Evolutionary conservation across 2,329 filamentous ascomycete species (phyloP).

Genomic region (Alternaria consortialis): DNA sequence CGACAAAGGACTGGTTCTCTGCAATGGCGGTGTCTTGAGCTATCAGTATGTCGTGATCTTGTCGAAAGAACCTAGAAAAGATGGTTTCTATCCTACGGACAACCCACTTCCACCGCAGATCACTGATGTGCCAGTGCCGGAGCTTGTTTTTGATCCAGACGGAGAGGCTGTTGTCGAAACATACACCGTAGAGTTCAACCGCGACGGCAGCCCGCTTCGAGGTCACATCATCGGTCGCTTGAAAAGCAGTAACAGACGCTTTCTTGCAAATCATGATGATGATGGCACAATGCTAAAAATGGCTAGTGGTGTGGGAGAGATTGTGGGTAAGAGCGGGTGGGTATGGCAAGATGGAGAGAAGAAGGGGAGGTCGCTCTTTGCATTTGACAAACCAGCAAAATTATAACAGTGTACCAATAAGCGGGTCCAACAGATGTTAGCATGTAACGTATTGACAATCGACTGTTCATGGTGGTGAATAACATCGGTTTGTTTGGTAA

Average conservation of each 20-base stretch:
- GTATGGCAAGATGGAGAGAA: constrained; percentile 50
- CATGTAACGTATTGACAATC: not conserved
- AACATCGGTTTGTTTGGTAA: not conserved
- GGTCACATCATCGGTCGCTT: constrained; percentile 65
- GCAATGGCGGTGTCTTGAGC: constrained; percentile 71
- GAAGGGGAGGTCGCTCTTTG: constrained; percentile 42
- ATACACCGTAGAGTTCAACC: constrained; percentile 67
- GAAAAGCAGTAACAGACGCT: constrained; percentile 57
- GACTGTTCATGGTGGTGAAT: not conserved
- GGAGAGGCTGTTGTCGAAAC: constrained; percentile 67
- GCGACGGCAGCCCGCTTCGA: constrained; percentile 58
- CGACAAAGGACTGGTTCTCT: constrained; percentile 66
- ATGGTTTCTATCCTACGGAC: constrained; percentile 57
- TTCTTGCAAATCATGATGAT: constrained; percentile 67
- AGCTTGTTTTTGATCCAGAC: constrained; percentile 51
- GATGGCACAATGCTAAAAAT: constrained; percentile 58
- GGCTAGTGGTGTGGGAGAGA: constrained; percentile 55
- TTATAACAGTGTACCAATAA: constrained; percentile 11
- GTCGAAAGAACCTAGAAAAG: constrained; percentile 56
- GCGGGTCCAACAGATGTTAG: not conserved
- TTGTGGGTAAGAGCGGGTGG: constrained; percentile 59
- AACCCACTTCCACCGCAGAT: constrained; percentile 58
- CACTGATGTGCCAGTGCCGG: constrained; percentile 53
- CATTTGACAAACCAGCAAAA: constrained; percentile 33
- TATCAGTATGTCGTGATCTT: constrained; percentile 71